A percentile compares a stretch with the other conserved stretches of the same genome.
phyloP scores from a whole-genome alignment of 2,329 filamentous ascomycete genomes.

The Nannizziopsis arthrosporioides region DNA sequence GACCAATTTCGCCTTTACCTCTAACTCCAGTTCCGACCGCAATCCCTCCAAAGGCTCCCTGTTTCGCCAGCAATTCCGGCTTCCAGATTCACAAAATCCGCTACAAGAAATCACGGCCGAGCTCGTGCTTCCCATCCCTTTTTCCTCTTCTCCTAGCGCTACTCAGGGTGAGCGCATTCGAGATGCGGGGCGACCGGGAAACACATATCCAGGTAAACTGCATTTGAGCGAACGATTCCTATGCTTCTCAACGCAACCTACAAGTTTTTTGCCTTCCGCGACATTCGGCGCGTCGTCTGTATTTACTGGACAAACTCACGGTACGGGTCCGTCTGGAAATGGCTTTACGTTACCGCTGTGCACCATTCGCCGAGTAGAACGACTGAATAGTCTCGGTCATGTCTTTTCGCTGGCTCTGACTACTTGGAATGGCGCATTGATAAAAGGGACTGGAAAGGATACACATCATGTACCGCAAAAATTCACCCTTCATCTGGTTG shows the following conservation, averaged over 20 bases:
- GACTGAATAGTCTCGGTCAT: slow-evolving; percentile 83
- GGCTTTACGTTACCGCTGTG: slow-evolving; percentile 91
- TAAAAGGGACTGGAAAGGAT: slow-evolving; percentile 38
- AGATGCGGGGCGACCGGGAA: slow-evolving; percentile 52
- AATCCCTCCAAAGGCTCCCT: slow-evolving; percentile 83
- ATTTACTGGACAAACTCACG: slow-evolving; percentile 87
- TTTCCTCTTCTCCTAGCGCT: slow-evolving; percentile 34
- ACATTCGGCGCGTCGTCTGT: slow-evolving; percentile 67
- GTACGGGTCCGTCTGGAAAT: slow-evolving; percentile 84
- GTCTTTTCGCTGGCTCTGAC: slow-evolving; percentile 88
- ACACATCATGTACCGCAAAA: slow-evolving; percentile 56
- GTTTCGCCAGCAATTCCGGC: slow-evolving; percentile 92
- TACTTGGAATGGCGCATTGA: slow-evolving; percentile 69
- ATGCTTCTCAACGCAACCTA: slow-evolving; percentile 89
- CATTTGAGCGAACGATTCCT: slow-evolving; percentile 90
- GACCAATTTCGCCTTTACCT: slow-evolving; percentile 62
- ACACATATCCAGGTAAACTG: slow-evolving; percentile 82
- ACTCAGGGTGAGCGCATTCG: slow-evolving; percentile 52
- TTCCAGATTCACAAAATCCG: slow-evolving; percentile 82
- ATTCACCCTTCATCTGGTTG: slow-evolving; percentile 82
- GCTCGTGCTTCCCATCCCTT: slow-evolving; percentile 69
- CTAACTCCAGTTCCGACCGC: slow-evolving; percentile 60
- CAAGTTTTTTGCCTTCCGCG: slow-evolving; percentile 71
- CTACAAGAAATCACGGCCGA: slow-evolving; percentile 95
- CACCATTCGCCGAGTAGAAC: slow-evolving; percentile 80